Evolutionary conservation across 75 land plant genomes (phyloP), one percentile per base, ranked within the genome.

Genomic region (Cunninghamia lanceolata): DNA sequence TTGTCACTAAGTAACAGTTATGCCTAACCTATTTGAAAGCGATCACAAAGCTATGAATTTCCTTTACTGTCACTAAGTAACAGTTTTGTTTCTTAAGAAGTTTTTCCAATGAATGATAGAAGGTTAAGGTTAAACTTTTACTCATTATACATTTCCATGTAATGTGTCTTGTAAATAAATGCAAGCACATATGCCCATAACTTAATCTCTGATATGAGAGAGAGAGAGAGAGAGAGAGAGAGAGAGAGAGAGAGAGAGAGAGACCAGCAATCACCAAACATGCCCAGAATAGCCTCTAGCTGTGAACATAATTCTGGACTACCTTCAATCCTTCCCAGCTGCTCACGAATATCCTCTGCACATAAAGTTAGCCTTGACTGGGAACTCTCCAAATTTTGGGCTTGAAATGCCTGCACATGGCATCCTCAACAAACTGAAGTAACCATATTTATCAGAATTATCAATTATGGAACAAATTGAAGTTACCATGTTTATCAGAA

Each of bases 211-310:
- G 16, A 4, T 43, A 0, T 78, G 81, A 46, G 82, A 82, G 59
- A 56, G 82, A 85, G 93, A 84, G 76, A 77, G 6, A 84, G 81
- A 46, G 82, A 82, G 59, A 56, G 82, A 85, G 93, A 84, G 76
- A 77, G 53, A 88, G 77, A 88, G 59, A 63, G 39, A 88, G 86
- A 70, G 84, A 77, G 46, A 56, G 83, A 85, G 74, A 87, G 90
- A 86, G 4, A 95, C 93, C 93, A 91, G 92, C 98, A 96, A 86
- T 98, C 99, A 39, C 99, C 99, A 80, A 98, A 94, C 94, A 96
- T 94, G 19, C 99, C 98, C 28, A 98, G 93, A 47, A 98, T 93
- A 47, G 98, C 99, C 35, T 98, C 98, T 66, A 95, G 93, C 87
- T 98, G 99, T 78, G 96, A 94, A 85, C 95, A 94, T 74, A 93